Base-by-base conservation (phyloP, 108 stramenopile species). In the Skeletonema menzelii region DNA sequence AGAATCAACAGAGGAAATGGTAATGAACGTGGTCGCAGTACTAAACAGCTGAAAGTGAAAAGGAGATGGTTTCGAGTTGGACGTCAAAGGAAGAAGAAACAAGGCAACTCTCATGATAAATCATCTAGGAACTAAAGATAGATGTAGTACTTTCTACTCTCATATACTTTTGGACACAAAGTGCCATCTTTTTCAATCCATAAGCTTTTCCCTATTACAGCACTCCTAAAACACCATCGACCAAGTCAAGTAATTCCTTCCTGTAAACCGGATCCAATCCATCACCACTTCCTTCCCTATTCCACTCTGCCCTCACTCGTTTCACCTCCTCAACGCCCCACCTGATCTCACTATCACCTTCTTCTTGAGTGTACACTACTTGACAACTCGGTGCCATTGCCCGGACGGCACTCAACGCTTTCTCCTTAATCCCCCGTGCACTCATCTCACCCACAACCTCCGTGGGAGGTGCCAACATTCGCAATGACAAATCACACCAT, bases 361-460 rank as follows among this genome's bases (percentile, higher is more conserved):
- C 20, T 4, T 53, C 8, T 8, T 8, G 27, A 12, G 55, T 67
- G 10, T 66, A 63, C n/a, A 42, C 70, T 65, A 66, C 78, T 31
- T 34, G 42, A 66, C 90, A 91, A 53, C 56, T 70, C 14, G 84
- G 86, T n/a, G 77, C 83, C 59, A 90, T 31, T 20, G 80, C 69
- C 6, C 80, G 46, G 5, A 83, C 63, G 8, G 85, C 72, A 58
- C 69, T 63, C 46, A 90, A 19, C 8, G 83, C 60, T 19, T 82
- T 62, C 59, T 88, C 85, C 17, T 79, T 70, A 5, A 87, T 69
- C 10, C 68, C 59, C 27, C 55, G 37, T 10, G 67, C 30, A 8
- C 63, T 24, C 27, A 40, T 46, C 49, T 15, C 28, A 59, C 80
- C 68, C 7, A 75, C 11, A 56, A 80, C 8, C 55, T 79, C 47